Evolutionary conservation across 2,329 filamentous ascomycete genomes (phyloP).

Genomic region (Aspergillus neoniger): DNA sequence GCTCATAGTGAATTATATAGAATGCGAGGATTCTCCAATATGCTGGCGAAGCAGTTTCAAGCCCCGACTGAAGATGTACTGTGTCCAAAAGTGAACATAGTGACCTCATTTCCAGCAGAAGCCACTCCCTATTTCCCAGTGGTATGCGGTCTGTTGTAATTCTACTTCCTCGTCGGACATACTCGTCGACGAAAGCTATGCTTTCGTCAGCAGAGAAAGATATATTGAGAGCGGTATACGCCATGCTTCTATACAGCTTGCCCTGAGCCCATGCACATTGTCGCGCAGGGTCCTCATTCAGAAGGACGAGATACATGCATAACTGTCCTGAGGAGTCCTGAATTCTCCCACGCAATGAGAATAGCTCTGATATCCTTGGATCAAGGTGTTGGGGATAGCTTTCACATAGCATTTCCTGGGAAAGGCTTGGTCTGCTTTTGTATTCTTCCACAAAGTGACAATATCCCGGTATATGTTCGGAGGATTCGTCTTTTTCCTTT

Average conservation of each 20-base stretch:
- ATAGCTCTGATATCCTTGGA: slow-evolving; percentile 54
- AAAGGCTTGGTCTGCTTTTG: slow-evolving; percentile 18
- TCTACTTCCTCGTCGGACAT: slow-evolving; percentile 39
- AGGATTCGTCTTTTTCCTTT: slow-evolving; percentile 22
- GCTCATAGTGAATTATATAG: slow-evolving; percentile 30
- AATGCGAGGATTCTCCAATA: slow-evolving; percentile 42
- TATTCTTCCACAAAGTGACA: slow-evolving; percentile 41
- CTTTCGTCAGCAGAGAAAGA: slow-evolving; percentile 29
- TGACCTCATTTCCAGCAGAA: slow-evolving; percentile 18
- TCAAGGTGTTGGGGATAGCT: slow-evolving; percentile 41
- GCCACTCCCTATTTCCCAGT: slow-evolving; percentile 25
- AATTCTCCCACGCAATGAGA: slow-evolving; percentile 45
- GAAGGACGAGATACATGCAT: slow-evolving; percentile 65
- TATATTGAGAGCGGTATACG: slow-evolving; percentile 56
- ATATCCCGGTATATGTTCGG: slow-evolving; percentile 27
- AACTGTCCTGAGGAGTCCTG: slow-evolving; percentile 25
- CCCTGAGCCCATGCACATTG: slow-evolving; percentile 61
- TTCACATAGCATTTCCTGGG: background rate
- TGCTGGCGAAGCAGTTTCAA: slow-evolving; percentile 9
- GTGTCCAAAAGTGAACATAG: slow-evolving; percentile 28
- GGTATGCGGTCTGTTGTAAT: slow-evolving; percentile 33
- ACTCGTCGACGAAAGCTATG: slow-evolving; percentile 32
- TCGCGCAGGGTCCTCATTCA: slow-evolving; percentile 60
- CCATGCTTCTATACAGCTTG: slow-evolving; percentile 53
- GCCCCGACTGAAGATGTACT: slow-evolving; percentile 18